Evolutionary conservation across 108 stramenopile genomes (phyloP).

Genomic region (Skeletonema potamos): DNA sequence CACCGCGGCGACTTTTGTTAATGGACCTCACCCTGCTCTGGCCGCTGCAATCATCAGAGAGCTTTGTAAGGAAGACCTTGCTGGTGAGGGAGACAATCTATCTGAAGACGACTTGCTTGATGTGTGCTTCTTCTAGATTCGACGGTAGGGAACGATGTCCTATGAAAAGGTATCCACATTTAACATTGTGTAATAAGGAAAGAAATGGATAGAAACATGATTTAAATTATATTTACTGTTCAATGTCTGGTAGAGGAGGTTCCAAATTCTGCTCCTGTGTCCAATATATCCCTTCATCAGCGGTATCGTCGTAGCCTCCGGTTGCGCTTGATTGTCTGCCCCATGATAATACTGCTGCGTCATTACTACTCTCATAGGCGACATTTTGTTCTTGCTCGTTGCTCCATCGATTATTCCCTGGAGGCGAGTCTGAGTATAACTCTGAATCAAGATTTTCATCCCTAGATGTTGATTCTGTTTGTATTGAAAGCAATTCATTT

Average conservation of each 20-base stretch:
- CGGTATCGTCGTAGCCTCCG: not conserved
- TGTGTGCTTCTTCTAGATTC: not conserved
- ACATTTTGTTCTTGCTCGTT: not conserved
- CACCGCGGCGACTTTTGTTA: not conserved
- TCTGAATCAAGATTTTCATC: not conserved
- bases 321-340: not conserved
- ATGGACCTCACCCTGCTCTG: not conserved
- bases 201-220: not conserved
- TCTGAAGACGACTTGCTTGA: not conserved
- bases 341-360: not conserved
- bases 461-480: not conserved
- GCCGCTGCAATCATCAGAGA: not conserved
- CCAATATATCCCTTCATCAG: constrained; percentile 4
- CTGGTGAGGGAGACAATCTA: not conserved
- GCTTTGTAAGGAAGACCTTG: not conserved
- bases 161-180: not conserved
- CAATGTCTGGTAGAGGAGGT: constrained; percentile 29
- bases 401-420: not conserved
- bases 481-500: not conserved
- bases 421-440: not conserved
- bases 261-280: constrained; percentile 7
- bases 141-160: not conserved
- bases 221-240: not conserved
- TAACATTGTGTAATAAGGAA: too few species aligned
- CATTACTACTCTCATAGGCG: not conserved